Percentiles rank a stretch among this genome's conserved stretches.
phyloP scores from a whole-genome alignment of 805 yeast genomes.

The Teunomyces stri region DNA sequence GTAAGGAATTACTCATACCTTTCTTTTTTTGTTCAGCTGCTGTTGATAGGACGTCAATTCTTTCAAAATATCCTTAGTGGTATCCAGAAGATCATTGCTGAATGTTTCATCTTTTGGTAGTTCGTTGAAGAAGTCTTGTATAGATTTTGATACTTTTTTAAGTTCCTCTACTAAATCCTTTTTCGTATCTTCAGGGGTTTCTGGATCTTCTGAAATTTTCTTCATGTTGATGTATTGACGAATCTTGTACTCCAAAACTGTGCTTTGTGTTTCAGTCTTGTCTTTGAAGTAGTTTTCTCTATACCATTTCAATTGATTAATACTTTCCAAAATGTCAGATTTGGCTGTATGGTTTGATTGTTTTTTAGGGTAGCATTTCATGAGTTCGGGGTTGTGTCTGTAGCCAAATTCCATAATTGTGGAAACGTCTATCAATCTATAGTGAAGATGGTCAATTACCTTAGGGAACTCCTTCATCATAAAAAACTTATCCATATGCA shows the following conservation, averaged over 20 bases:
- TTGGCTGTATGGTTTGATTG: constrained; percentile 78
- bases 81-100: not conserved
- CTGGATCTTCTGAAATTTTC: not conserved
- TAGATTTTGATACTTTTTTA: not conserved
- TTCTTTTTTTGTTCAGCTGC: constrained; percentile 2
- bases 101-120: not conserved
- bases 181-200: not conserved
- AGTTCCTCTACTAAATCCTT: not conserved
- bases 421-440: constrained; percentile 89
- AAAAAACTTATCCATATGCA: constrained; percentile 88
- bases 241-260: not conserved
- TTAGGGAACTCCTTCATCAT: constrained; percentile 81
- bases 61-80: constrained; percentile 1
- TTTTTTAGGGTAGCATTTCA: constrained; percentile 61
- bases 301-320: constrained; percentile 78
- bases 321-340: constrained; percentile 86
- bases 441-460: constrained; percentile 58
- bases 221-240: not conserved
- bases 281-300: constrained; percentile 56
- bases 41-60: not conserved
- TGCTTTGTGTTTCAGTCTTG: constrained; percentile 14
- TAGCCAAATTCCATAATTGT: constrained; percentile 74
- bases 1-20: not conserved
- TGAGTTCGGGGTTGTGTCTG: constrained; percentile 70
- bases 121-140: not conserved